phyloP scores from a whole-genome alignment of 768 basidiomycete species.

The Agrocybe chaxingu region DNA sequence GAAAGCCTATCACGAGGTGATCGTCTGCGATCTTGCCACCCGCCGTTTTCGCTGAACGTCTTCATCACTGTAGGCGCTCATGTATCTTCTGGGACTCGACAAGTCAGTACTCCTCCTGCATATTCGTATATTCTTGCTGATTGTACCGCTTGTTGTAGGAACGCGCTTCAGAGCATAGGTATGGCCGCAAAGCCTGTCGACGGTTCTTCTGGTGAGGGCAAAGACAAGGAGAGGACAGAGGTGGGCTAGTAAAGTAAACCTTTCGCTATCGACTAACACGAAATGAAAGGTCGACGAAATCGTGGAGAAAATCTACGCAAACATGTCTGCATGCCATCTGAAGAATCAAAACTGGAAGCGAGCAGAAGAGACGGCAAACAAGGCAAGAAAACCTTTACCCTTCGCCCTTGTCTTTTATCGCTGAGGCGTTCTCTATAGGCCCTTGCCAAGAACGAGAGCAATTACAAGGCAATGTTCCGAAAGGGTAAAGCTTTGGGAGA shows the following conservation, averaged over 20 bases:
- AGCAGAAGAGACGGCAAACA: constrained; percentile 76
- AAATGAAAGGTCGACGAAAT: constrained; percentile 62
- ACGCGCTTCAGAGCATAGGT: constrained; percentile 53
- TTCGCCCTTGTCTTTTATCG: neutral
- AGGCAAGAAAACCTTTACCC: constrained; percentile 34
- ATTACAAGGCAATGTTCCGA: constrained; percentile 77
- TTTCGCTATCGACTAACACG: constrained; percentile 1
- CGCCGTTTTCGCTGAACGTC: constrained; percentile 1
- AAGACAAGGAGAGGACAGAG: constrained; percentile 63
- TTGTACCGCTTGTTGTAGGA: constrained; percentile 31
- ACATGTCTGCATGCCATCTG: constrained; percentile 82
- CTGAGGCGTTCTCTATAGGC: constrained; percentile 40
- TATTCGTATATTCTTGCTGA: neutral
- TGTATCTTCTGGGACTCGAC: constrained; percentile 75
- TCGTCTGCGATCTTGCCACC: constrained; percentile 8
- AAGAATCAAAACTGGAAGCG: constrained; percentile 80
- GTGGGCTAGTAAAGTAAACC: constrained; percentile 29
- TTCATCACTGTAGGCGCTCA: constrained; percentile 45
- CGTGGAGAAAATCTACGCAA: constrained; percentile 79
- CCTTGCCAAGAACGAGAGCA: constrained; percentile 68
- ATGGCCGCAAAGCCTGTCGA: constrained; percentile 26
- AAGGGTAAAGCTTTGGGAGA: constrained; percentile 81
- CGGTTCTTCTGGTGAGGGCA: constrained; percentile 28
- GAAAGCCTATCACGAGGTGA: constrained; percentile 69
- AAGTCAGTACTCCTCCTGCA: constrained; percentile 45